Percentiles rank a stretch among this genome's conserved stretches.
These are phyloP conservation scores for Acacia acuminata DNA, from an alignment of 306 rosid species.

Conservation along the genomic window DNA sequence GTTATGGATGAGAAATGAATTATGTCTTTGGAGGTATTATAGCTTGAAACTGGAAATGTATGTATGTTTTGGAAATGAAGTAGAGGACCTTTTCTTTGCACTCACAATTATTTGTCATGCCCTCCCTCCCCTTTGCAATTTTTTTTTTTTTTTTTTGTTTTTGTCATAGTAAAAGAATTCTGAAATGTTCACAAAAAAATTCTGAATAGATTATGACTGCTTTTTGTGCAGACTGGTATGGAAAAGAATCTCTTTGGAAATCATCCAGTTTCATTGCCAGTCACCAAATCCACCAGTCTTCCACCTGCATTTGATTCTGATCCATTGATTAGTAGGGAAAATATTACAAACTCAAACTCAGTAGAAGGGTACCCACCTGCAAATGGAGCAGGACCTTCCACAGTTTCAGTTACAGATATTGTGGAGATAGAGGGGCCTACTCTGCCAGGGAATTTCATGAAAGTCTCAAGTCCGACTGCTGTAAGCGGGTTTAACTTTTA, in stretches of 20 bases:
- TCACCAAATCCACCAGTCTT: conserved; percentile 67
- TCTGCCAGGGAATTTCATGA: conserved; percentile 65
- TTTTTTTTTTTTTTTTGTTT: no score
- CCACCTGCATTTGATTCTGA: conserved; percentile 93
- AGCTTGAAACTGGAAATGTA: conserved; percentile 1
- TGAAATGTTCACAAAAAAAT: neutral
- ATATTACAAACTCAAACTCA: conserved; percentile 46
- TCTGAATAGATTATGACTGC: conserved; percentile 26
- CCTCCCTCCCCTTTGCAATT: neutral
- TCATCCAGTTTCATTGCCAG: conserved; percentile 75
- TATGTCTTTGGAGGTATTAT: neutral
- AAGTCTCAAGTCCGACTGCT: conserved; percentile 75
- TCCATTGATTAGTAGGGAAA: conserved; percentile 62
- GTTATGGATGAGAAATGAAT: conserved; percentile 24
- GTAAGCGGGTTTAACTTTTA: conserved; percentile 52
- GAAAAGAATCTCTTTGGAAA: conserved; percentile 94
- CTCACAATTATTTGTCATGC: neutral
- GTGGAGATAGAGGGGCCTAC: conserved; percentile 74
- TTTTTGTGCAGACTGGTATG: conserved; percentile 80
- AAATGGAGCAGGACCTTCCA: conserved; percentile 60
- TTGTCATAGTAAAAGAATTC: neutral
- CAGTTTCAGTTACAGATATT: conserved; percentile 62
- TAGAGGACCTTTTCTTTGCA: neutral
- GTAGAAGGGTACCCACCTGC: conserved; percentile 48
- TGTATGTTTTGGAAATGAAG: conserved; percentile 2